A percentile compares a stretch with the other conserved stretches of the same genome.
Evolutionary conservation across 305 asterid genomes (phyloP).

Genomic region (Nicotiana rustica): DNA sequence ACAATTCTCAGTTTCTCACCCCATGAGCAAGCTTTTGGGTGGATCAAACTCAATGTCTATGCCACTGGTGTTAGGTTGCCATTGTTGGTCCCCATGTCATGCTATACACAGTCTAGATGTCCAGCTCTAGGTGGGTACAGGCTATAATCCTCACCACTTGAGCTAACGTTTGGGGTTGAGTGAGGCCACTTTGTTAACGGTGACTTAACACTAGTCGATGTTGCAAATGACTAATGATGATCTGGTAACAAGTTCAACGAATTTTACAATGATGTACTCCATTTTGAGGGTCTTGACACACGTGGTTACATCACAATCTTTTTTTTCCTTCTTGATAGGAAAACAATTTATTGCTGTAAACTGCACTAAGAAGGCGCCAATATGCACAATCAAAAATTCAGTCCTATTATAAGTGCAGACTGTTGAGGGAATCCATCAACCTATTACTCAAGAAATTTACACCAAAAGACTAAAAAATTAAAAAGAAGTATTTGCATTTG

Average conservation of each 20-base stretch:
- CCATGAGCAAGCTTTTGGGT: neutral
- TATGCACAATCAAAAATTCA: neutral
- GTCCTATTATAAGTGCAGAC: neutral
- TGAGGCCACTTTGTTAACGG: neutral
- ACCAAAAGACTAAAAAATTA: neutral
- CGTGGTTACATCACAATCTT: neutral
- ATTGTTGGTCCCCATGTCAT: neutral
- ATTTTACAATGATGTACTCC: neutral
- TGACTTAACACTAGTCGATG: neutral
- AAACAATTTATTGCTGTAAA: neutral
- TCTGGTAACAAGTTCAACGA: neutral
- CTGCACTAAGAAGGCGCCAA: slow-evolving; percentile 1
- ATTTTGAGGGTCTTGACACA: neutral
- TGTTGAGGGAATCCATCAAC: slow-evolving; percentile 18
- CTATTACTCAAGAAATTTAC: neutral
- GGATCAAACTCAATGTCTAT: neutral
- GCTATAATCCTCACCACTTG: neutral
- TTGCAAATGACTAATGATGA: neutral
- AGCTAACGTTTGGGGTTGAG: neutral
- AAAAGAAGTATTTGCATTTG: slow-evolving; percentile 9
- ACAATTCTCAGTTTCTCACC: neutral
- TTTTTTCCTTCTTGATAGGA: neutral
- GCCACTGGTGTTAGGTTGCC: neutral
- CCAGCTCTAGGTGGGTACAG: neutral
- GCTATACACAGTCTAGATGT: neutral